These are phyloP conservation scores for Usnea hakonensis DNA, from an alignment of 495 filamentous ascomycete species.

Conservation along the genomic window DNA sequence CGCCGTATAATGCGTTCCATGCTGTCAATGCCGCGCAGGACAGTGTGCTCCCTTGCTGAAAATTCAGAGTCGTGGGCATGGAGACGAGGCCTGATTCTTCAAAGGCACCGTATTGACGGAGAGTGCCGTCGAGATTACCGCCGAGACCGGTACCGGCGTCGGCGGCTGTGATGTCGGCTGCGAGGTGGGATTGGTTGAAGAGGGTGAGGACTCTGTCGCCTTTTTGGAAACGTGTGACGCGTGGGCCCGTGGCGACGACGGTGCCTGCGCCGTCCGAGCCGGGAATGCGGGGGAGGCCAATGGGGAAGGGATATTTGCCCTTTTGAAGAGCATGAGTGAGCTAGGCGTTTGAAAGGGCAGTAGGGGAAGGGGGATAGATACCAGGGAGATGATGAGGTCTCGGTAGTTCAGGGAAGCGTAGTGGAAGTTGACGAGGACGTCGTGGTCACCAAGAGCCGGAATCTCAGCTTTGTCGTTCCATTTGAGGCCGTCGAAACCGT, in stretches of 20 bases:
- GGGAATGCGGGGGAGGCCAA: constrained; percentile 55
- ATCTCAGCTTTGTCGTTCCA: constrained; percentile 45
- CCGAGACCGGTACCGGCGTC: constrained; percentile 54
- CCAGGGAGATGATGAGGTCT: constrained; percentile 68
- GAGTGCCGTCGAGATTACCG: constrained; percentile 59
- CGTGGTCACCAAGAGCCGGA: constrained; percentile 57
- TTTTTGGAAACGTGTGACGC: constrained; percentile 57
- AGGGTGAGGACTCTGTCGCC: constrained; percentile 69
- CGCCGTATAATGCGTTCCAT: constrained; percentile 76
- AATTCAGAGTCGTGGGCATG: constrained; percentile 54
- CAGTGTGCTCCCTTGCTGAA: constrained; percentile 58
- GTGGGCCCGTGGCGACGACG: constrained; percentile 58
- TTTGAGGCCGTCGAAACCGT: constrained; percentile 54
- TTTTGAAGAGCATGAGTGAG: constrained; percentile 21
- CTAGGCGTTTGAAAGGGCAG: not conserved
- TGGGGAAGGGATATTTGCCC: constrained; percentile 62
- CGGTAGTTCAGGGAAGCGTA: constrained; percentile 78
- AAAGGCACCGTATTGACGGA: constrained; percentile 66
- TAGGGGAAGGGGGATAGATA: constrained; percentile 23
- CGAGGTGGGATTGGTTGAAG: constrained; percentile 73
- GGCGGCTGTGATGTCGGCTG: constrained; percentile 43
- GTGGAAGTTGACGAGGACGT: constrained; percentile 68
- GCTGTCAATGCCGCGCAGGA: constrained; percentile 67
- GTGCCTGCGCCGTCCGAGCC: constrained; percentile 74
- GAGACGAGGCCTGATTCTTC: constrained; percentile 61